Evolutionary conservation across 116 monocot genomes (phyloP), one percentile per base, ranked within the genome.

Genomic region (Trichopus zeylanicus): DNA sequence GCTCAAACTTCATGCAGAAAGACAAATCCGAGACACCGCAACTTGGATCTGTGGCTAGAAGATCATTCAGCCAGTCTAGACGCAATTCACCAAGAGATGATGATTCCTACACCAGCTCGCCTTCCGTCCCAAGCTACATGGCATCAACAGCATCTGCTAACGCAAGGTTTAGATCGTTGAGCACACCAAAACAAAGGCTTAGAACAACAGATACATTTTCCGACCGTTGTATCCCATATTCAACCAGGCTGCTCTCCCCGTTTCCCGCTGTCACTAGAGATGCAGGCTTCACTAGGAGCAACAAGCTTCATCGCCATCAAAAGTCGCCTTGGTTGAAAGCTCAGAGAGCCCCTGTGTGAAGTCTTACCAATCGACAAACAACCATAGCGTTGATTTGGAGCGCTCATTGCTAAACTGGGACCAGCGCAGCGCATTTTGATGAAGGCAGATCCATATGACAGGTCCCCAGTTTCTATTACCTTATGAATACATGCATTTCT

Each of bases 41-140:
- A 47, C 58, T 73, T 28, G 55, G 51, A 51, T 59, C 67, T 18
- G 37, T 73, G 48, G 67, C 67, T 1, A 74, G 88, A 51, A 71
- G 77, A 61, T 88, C 88, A 22, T 88, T 88, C 30, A 77, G 59
- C 78, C 28, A 61, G 37, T 64, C 82, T 7, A 58, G 73, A 31
- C 28, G 72, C 11, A 59, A 51, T 51, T 73, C 70, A 25, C 6
- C 60, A 15, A 70, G 72, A 55, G 80, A 83, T 23, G 86, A 86
- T 20, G 86, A 86, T 29, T 80, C 79, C 46, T 65, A 64, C 59
- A 68, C 77, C 3, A 64, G 75, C 67, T 82, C 82, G 31, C 78
- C 86, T 30, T 65, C 63, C 18, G 62, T 80, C 37, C 91, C 91
- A 49, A 71, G 77, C 34, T 91, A 83, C 70, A 91, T 91, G 91